Evolutionary conservation across 768 basidiomycete genomes (phyloP), one percentile per base, ranked within the genome.

Genomic region (Russula vinacea): DNA sequence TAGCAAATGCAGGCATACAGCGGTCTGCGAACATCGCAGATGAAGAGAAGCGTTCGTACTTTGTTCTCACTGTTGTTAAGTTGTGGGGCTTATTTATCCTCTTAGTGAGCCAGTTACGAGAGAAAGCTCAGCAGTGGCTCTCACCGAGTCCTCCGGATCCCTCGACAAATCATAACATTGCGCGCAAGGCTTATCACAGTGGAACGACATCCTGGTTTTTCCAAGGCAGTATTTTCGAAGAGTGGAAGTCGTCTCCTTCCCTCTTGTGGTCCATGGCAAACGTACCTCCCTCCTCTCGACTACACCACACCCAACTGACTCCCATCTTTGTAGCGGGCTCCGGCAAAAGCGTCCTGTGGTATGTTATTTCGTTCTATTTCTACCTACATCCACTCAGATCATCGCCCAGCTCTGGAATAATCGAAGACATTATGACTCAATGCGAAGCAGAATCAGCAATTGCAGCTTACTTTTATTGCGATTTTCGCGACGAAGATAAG

Each of bases 201-300:
- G 50, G 50, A 8, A 51, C 50, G 8, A 26, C 50, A 32, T 32
- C 29, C 5, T 51, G 50, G 50, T 51, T 51, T 32, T 51, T 51
- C 50, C 29, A 51, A 32, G 50, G 50, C 6, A 19, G 29, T 9
- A 51, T 32, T 32, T 32, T 32, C 17, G 29, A 51, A 51, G 10
- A 51, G 16, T 51, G 50, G 50, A 51, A 32, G 17, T 51, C 50
- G 16, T 32, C 53, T 14, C 5, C 53, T 24, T 54, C 53, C 11
- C 53, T 54, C n/a, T 24, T 54, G 35, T 54, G 53, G 53, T 54
- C 14, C n/a, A 54, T 16, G 53, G 53, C 1, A 54, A 54, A 24
- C 35, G 53, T 54, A 54, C 13, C 2, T 7, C 24, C 2, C 35
- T n/a, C 8, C 49, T 24, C 9, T 51, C 29, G 5, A 24, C 11